Evolutionary conservation across 768 basidiomycete species (phyloP), one percentile per base, ranked within the genome.

Genomic region (Tylopilus felleus): DNA sequence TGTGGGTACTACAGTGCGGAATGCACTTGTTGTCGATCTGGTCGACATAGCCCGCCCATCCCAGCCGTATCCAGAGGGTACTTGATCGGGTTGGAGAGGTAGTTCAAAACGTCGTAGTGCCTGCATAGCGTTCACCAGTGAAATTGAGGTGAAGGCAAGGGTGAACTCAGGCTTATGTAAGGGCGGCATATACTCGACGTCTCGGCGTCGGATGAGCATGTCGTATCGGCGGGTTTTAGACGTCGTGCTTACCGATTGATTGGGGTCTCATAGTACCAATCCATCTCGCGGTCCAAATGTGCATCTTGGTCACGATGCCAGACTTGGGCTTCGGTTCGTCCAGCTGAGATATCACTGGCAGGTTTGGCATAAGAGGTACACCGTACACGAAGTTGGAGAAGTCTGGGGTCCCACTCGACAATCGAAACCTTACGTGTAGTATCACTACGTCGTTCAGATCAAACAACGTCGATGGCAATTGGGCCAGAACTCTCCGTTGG

Each of bases 211-310:
- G n/a, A n/a, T n/a, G n/a, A n/a, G n/a, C n/a, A 39, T 23, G 23
- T n/a, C 5, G 31, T 12, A 25, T 22, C 17, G 23, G n/a, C 29
- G 12, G 40, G 21, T 29, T n/a, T 36, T 28, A 35, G n/a, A 47
- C 3, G n/a, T 16, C 25, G 41, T 43, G 42, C 80, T 46, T 63
- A 89, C 96, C 93, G 58, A 84, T 89, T 5, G 97, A 97, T 65
- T 96, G 93, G 5, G 89, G 91, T 93, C 60, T 93, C 88, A 62
- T n/a, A n/a, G n/a, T 86, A 90, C 97, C 97, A 99, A 66, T 98
- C 92, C 80, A 98, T 90, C 29, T 79, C 74, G 25, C 76, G 76
- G 47, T 89, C 81, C 27, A 97, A 74, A 43, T 86, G 82, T 36
- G 75, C 46, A 91, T 84, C 33, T 74, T 71, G 46, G 77, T 85